A percentile compares a stretch with the other conserved stretches of the same genome.
phyloP scores from a whole-genome alignment of 139 green algal genomes.

The Zygnema circumcarinatum region DNA sequence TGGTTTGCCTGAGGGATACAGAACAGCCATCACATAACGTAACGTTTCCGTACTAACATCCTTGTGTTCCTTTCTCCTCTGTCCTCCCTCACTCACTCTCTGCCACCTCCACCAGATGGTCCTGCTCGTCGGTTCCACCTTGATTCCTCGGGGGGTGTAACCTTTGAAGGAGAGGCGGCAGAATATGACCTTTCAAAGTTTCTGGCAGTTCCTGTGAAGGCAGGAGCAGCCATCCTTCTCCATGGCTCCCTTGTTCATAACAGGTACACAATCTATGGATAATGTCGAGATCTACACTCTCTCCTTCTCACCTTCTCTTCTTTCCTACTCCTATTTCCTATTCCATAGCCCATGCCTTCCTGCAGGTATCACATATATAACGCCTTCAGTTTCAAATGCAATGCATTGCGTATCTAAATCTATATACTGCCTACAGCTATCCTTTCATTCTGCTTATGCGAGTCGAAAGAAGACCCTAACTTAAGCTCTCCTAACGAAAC shows the following conservation, averaged over 20 bases:
- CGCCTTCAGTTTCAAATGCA: no score
- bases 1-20: neutral
- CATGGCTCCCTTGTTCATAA: constrained; percentile 63
- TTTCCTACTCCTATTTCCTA: no score
- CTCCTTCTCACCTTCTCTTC: no score
- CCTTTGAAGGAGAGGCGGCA: constrained; percentile 26
- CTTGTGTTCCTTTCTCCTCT: constrained; percentile 13
- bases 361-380: no score
- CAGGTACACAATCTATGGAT: constrained; percentile 32
- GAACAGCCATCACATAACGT: no score
- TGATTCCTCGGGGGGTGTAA: constrained; percentile 7
- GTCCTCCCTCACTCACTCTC: neutral
- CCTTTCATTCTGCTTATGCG: no score
- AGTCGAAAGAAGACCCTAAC: no score
- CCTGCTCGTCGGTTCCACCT: neutral
- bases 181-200: constrained; percentile 62
- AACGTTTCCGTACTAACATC: no score
- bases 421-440: no score
- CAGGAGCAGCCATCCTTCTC: constrained; percentile 57
- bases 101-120: neutral
- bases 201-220: constrained; percentile 55
- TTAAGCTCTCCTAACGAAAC: no score
- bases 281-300: constrained; percentile 1
- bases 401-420: no score
- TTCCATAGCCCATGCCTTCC: no score